Conservation (phyloP, 176 grass and related monocot species). For the Canna indica region DNA sequence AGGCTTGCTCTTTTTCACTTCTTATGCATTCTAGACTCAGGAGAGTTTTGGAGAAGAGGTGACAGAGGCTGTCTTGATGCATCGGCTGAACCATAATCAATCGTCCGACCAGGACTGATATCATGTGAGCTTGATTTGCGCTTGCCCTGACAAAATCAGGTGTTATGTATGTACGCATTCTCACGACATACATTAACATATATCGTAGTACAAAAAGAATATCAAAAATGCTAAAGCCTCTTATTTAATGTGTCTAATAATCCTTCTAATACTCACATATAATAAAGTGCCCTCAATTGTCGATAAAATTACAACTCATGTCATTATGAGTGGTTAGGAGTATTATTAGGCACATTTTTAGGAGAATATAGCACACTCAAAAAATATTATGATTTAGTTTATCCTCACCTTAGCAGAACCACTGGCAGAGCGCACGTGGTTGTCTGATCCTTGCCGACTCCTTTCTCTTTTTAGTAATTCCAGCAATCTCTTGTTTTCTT, state of each 20-base stretch:
- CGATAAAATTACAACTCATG: no score
- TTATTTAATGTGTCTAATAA: neutral
- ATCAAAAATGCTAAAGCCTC: neutral
- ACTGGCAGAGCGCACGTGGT: constrained; percentile 38
- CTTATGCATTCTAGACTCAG: constrained; percentile 13
- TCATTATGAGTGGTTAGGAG: no score
- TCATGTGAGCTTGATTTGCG: constrained; percentile 62
- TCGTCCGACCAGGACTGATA: constrained; percentile 22
- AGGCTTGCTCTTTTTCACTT: neutral
- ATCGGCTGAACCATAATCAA: constrained; percentile 46
- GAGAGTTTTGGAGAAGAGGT: constrained; percentile 29
- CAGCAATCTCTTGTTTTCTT: constrained; percentile 61
- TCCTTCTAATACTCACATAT: no score
- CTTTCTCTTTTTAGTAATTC: constrained; percentile 45
- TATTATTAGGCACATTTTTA: neutral
- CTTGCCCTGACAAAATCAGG: constrained; percentile 39
- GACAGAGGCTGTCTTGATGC: constrained; percentile 48
- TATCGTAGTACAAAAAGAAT: neutral
- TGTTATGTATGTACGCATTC: neutral
- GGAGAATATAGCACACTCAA: neutral
- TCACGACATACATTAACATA: neutral
- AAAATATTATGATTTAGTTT: constrained; percentile 11
- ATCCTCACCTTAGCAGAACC: constrained; percentile 54
- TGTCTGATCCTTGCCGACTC: constrained; percentile 35
- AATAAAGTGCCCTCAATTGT: no score